A percentile compares a stretch with the other conserved stretches of the same genome.
Conservation (phyloP, 2,329 filamentous ascomycete species). For the Beauveria asiatica region DNA sequence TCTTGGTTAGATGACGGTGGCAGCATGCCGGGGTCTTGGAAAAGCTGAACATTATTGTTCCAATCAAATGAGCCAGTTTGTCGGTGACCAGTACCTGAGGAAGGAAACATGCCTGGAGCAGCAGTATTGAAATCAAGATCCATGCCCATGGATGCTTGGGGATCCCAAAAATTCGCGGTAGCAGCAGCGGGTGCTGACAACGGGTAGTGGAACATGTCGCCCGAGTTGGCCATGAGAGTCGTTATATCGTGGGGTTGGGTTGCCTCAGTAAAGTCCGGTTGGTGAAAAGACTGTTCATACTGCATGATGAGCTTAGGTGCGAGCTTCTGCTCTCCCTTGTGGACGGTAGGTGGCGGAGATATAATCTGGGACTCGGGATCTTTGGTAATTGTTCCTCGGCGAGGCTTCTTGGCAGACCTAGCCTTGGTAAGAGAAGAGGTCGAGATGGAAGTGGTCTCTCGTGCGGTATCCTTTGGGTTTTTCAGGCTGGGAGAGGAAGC, state of each 20-base stretch:
- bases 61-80: slow-evolving; percentile 48
- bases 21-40: slow-evolving; percentile 36
- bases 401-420: slow-evolving; percentile 35
- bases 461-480: slow-evolving; percentile 22
- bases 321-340: slow-evolving; percentile 47
- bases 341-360: slow-evolving; percentile 51
- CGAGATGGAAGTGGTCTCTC: slow-evolving; percentile 19
- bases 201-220: slow-evolving; percentile 52
- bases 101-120: slow-evolving; percentile 34
- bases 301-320: slow-evolving; percentile 49
- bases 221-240: slow-evolving; percentile 36
- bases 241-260: slow-evolving; percentile 43
- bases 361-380: slow-evolving; percentile 40
- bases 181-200: slow-evolving; percentile 48
- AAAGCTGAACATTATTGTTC: slow-evolving; percentile 46
- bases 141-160: slow-evolving; percentile 45
- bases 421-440: slow-evolving; percentile 21
- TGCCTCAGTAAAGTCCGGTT: slow-evolving; percentile 40
- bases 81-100: slow-evolving; percentile 28
- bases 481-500: slow-evolving; percentile 47
- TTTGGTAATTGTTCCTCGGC: slow-evolving; percentile 31
- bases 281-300: slow-evolving; percentile 46
- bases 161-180: slow-evolving; percentile 50
- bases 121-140: slow-evolving; percentile 48
- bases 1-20: slow-evolving; percentile 26